Base-by-base conservation (phyloP, 164 flowering plant species). In the Umbilicus rupestris region DNA sequence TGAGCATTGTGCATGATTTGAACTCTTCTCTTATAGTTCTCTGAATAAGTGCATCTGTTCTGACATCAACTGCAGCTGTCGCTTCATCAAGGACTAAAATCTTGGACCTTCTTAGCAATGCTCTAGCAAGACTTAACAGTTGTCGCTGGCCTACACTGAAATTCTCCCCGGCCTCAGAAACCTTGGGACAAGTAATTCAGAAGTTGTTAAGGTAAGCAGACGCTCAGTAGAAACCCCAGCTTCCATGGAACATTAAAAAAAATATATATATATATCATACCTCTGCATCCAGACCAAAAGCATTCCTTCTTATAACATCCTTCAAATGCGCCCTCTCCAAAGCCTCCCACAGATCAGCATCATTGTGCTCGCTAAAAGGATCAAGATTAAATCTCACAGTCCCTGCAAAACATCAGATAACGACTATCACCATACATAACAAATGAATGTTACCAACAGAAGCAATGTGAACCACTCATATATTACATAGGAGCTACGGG, bases 71-170 rank as follows among this genome's bases (percentile, higher is more conserved):
- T 39, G 99, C 97, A 41, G 99, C 99, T 9, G 99, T 95, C 76
- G 99, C 99, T 79, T 95, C 99, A 82, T 95, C 99, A 72, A 95
- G 97, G 64, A 95, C 99, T 69, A 95, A 87, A 76, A 95, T 95
- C 82, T 95, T 95, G 63, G 99, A 92, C 70, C 98, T 78, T 19
- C 98, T 81, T 71, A 95, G 79, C 74, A 95, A 73, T 46, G 99
- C 99, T 58, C 99, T 82, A 55, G 99, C 85, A 81, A 95, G 97
- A 90, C 98, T 92, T 46, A 95, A 73, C 22, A 95, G 79, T 72
- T 95, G 99, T 68, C 99, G 79, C 74, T 95, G 99, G 42, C 99
- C 99, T 64, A 95, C 99, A 77, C 99, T 95, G 75, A 95, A 95
- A 76, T 95, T 95, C 63, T 95, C 99, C 60, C 99, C 99, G 15